Conservation (phyloP, 2,329 filamentous ascomycete genomes). For the Apiospora malaysiana region DNA sequence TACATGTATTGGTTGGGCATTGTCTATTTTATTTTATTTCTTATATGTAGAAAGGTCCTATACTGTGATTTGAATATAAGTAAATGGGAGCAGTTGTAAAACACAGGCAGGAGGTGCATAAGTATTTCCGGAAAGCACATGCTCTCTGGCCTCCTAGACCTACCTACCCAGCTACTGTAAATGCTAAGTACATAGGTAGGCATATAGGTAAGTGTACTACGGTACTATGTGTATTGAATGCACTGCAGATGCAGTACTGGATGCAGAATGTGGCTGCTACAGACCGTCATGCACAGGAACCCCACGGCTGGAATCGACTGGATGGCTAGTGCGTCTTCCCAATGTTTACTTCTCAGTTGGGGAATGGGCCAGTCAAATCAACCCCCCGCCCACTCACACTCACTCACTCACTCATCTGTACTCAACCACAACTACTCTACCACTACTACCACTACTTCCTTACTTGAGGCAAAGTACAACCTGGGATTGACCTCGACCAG, state of each 20-base stretch:
- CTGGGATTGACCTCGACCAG: neutral
- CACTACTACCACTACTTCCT: neutral
- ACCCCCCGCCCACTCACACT: conserved; percentile 1
- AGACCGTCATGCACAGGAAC: neutral
- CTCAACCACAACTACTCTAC: neutral
- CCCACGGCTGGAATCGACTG: conserved; percentile 3
- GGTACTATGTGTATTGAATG: neutral
- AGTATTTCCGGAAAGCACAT: neutral
- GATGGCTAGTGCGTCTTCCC: conserved; percentile 4
- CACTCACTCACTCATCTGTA: neutral
- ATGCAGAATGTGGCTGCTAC: conserved; percentile 13
- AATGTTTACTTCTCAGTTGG: conserved; percentile 17
- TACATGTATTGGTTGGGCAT: no score
- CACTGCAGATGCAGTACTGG: neutral
- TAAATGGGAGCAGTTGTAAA: no score
- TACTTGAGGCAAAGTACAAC: neutral
- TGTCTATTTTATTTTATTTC: no score
- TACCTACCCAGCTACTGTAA: no score
- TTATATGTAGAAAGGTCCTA: no score
- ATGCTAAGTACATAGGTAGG: no score
- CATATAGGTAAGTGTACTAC: no score
- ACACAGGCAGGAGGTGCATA: no score
- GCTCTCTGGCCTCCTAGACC: neutral
- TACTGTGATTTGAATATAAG: no score
- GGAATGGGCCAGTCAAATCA: conserved; percentile 16